Evolutionary conservation across 371 early-diverging fungal genomes (phyloP).

Genomic region (Coemansia sp.): DNA sequence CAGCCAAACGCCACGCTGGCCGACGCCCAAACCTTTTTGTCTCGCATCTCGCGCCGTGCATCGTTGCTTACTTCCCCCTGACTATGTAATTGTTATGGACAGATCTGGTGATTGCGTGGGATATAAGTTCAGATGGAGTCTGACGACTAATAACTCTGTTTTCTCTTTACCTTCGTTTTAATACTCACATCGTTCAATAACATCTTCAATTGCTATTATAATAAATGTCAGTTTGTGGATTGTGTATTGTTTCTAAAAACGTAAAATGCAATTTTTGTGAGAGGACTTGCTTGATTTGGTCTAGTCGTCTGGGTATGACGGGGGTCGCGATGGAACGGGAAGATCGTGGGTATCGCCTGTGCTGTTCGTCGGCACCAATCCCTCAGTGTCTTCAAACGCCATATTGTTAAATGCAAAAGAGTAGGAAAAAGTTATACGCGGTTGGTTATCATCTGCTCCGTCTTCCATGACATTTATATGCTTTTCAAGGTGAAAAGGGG

Average conservation of each 20-base stretch:
- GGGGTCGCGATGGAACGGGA: background rate
- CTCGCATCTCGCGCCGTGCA: slow-evolving; percentile 16
- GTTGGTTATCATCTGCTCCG: background rate
- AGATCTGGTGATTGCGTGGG: no score
- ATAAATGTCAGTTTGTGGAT: background rate
- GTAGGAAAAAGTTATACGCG: background rate
- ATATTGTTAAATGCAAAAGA: no score
- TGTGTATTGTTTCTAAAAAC: background rate
- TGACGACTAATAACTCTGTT: no score
- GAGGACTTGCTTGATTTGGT: no score
- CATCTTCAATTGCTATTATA: no score
- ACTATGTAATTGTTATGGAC: background rate
- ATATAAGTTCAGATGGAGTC: no score
- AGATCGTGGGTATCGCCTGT: background rate
- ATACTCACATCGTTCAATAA: no score
- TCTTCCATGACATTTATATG: background rate
- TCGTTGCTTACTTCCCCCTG: background rate
- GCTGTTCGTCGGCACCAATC: no score
- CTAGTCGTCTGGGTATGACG: background rate
- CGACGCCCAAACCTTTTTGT: slow-evolving; percentile 31
- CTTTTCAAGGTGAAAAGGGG: no score
- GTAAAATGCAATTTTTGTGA: no score
- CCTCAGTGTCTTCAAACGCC: no score
- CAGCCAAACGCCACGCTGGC: slow-evolving; percentile 49
- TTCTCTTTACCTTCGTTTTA: no score